A percentile compares a stretch with the other conserved stretches of the same genome.
Conservation (phyloP, 106 monocot genomes). For the Dendrobium officinale region DNA sequence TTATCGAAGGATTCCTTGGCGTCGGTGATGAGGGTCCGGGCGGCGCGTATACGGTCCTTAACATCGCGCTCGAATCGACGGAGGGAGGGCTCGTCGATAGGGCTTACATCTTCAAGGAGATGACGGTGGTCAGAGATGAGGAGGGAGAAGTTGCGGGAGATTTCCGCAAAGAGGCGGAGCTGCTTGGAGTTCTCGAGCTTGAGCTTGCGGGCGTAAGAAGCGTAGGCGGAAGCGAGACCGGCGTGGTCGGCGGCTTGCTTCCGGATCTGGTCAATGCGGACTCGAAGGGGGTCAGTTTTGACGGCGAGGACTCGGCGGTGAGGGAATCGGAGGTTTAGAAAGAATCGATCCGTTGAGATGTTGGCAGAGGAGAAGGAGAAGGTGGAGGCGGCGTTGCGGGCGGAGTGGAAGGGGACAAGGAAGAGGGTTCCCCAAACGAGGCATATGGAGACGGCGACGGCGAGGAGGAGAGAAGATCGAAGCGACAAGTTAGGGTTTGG, state of each 20-base stretch:
- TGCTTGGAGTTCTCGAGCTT: slow-evolving; percentile 81
- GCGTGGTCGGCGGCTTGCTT: slow-evolving; percentile 64
- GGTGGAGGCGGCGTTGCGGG: neutral
- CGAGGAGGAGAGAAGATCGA: neutral
- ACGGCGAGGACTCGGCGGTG: slow-evolving; percentile 21
- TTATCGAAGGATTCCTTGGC: slow-evolving; percentile 79
- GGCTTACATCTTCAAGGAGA: slow-evolving; percentile 11
- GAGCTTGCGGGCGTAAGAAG: slow-evolving; percentile 66
- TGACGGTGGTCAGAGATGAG: slow-evolving; percentile 34
- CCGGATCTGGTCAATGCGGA: slow-evolving; percentile 50
- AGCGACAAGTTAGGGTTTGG: neutral
- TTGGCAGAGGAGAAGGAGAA: neutral
- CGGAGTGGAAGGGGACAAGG: neutral
- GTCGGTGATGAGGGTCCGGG: slow-evolving; percentile 47
- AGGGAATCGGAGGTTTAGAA: neutral
- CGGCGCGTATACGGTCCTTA: slow-evolving; percentile 62
- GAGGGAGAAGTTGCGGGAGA: slow-evolving; percentile 56
- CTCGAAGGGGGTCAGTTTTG: slow-evolving; percentile 29
- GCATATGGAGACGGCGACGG: neutral
- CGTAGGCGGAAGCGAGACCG: slow-evolving; percentile 50
- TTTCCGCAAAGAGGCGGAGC: slow-evolving; percentile 63
- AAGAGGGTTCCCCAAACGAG: neutral
- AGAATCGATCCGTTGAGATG: neutral
- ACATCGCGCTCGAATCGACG: slow-evolving; percentile 44
- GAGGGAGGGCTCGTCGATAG: slow-evolving; percentile 26